Conservation (phyloP, 495 filamentous ascomycete genomes). For the Hypoxylon trugodes region DNA sequence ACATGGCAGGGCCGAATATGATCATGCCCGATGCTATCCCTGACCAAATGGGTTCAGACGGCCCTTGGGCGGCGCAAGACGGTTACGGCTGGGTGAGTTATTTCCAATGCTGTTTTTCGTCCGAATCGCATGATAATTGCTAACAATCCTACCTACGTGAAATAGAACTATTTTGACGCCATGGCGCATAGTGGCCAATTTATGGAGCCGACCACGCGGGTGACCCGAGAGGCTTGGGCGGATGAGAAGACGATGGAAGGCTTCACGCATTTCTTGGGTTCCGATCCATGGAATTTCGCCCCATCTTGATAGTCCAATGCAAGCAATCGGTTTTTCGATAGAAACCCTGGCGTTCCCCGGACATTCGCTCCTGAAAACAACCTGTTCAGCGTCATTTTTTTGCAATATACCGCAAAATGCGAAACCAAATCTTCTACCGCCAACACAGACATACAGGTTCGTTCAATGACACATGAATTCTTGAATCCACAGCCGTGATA, state of each 20-base stretch:
- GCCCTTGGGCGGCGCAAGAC: conserved; percentile 35
- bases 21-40: background rate
- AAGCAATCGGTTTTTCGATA: background rate
- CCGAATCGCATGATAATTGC: background rate
- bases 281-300: conserved; percentile 20
- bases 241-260: conserved; percentile 22
- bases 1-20: background rate
- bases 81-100: conserved; percentile 45
- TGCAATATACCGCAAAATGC: conserved; percentile 17
- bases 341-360: too few species aligned
- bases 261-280: conserved; percentile 11
- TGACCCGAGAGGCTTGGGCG: conserved; percentile 20
- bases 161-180: conserved; percentile 42
- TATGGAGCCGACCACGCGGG: conserved; percentile 11
- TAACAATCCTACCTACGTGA: conserved; percentile 25
- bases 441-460: conserved; percentile 2
- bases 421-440: conserved; percentile 5
- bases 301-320: conserved; percentile 10
- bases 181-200: conserved; percentile 27
- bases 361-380: too few species aligned
- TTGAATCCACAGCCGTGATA: conserved; percentile 17
- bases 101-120: background rate
- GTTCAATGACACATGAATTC: conserved; percentile 5
- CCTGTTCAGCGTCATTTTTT: background rate
- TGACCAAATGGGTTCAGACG: conserved; percentile 7